Evolutionary conservation across 2,329 filamentous ascomycete genomes (phyloP).

Genomic region (Lachnellula arida): DNA sequence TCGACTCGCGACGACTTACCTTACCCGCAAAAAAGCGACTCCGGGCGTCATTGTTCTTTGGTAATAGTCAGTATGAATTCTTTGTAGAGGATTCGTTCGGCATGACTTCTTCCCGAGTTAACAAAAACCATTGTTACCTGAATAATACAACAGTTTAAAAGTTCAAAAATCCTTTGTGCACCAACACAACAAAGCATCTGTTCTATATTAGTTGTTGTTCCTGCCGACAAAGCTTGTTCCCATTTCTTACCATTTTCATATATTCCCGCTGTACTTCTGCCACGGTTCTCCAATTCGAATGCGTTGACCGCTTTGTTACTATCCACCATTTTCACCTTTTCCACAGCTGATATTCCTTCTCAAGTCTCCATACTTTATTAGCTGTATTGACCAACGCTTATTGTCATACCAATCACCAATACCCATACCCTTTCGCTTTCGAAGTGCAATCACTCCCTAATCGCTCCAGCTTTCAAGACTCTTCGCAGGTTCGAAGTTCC

Average conservation of each 20-base stretch:
- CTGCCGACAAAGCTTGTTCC: no score
- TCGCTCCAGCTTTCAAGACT: background rate
- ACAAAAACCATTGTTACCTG: background rate
- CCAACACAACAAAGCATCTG: background rate
- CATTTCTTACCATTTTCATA: background rate
- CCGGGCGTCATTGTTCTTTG: no score
- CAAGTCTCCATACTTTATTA: background rate
- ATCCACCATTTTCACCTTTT: background rate
- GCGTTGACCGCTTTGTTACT: background rate
- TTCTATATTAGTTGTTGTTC: background rate
- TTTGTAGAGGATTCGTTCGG: no score
- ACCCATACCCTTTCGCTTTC: background rate
- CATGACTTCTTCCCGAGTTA: background rate
- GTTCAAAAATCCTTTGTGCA: background rate
- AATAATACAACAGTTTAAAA: background rate
- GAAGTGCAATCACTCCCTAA: no score
- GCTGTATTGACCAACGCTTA: background rate
- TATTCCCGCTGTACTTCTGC: background rate
- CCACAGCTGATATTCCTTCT: background rate
- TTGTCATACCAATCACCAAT: background rate
- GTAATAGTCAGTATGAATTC: no score
- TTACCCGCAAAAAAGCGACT: no score
- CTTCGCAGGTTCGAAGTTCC: background rate
- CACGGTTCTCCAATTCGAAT: background rate
- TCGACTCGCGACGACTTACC: no score